Evolutionary conservation across 2,329 filamentous ascomycete species (phyloP).

Genomic region (Coniochaeta hoffmannii): DNA sequence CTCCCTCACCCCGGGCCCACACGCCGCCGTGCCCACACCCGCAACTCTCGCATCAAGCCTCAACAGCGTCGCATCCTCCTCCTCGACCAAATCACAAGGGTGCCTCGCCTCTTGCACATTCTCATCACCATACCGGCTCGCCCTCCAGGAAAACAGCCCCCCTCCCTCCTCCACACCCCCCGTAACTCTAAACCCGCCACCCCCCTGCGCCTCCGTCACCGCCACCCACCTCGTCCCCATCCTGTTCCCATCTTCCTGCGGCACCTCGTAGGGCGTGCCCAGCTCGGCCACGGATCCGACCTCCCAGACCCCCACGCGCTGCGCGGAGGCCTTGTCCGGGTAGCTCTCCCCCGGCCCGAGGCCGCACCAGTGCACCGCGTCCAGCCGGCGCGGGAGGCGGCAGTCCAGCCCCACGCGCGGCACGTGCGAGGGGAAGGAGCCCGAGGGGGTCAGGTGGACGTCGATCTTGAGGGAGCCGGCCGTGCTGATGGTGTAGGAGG

Average conservation of each 20-base stretch:
- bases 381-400: constrained; percentile 36
- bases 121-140: constrained; percentile 41
- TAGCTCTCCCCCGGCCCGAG: constrained; percentile 58
- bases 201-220: constrained; percentile 17
- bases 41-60: constrained; percentile 38
- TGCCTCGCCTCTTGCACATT: constrained; percentile 53
- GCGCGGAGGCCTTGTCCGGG: constrained; percentile 50
- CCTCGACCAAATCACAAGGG: constrained; percentile 52
- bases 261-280: constrained; percentile 55
- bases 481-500: constrained; percentile 42
- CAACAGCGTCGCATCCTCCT: constrained; percentile 36
- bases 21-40: constrained; percentile 41
- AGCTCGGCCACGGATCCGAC: constrained; percentile 37
- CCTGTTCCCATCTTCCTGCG: constrained; percentile 61
- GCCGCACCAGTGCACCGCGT: constrained; percentile 51
- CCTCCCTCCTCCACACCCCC: constrained; percentile 13
- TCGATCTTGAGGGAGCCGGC: constrained; percentile 37
- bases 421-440: constrained; percentile 44
- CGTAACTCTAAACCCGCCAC: constrained; percentile 20
- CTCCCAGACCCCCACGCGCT: constrained; percentile 42
- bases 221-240: constrained; percentile 51
- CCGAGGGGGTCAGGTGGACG: constrained; percentile 35
- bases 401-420: constrained; percentile 57
- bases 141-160: constrained; percentile 46
- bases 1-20: constrained; percentile 38